phyloP scores from a whole-genome alignment of 78 protist genomes.

The Capsaspora owczarzaki region DNA sequence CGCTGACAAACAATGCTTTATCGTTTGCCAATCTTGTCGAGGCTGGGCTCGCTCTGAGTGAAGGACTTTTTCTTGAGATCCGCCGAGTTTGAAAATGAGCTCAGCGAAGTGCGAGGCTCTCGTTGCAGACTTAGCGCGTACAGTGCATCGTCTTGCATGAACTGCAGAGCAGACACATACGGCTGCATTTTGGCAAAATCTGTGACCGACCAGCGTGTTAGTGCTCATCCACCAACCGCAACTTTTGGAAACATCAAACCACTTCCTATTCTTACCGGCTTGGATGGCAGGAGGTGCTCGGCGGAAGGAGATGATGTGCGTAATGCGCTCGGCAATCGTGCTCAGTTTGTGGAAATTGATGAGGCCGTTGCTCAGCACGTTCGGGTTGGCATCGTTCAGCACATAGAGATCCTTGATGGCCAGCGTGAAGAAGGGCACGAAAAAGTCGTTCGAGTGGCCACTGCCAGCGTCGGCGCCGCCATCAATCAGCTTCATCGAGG shows the following conservation, averaged over 20 bases:
- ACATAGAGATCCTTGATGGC: neutral
- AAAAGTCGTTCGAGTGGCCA: neutral
- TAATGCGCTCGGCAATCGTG: neutral
- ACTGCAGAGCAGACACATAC: neutral
- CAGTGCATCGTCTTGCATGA: neutral
- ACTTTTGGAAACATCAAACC: neutral
- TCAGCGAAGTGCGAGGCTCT: neutral
- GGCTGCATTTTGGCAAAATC: neutral
- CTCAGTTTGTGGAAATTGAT: neutral
- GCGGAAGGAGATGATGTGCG: neutral
- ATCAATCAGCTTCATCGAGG: too few species aligned
- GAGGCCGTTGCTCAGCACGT: neutral
- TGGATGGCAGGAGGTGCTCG: neutral
- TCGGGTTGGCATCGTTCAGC: neutral
- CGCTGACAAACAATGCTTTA: neutral
- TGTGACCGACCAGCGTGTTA: neutral
- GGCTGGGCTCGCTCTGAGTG: neutral
- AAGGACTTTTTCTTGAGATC: neutral
- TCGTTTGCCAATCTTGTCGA: neutral
- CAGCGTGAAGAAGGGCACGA: neutral
- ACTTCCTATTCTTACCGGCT: neutral
- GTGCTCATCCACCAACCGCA: neutral
- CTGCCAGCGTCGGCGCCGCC: too few species aligned
- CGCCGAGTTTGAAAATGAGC: neutral
- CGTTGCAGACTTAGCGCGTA: neutral